These are phyloP conservation scores for Colletotrichum lupini DNA, from an alignment of 2,329 filamentous ascomycete genomes.

Conservation along the genomic window DNA sequence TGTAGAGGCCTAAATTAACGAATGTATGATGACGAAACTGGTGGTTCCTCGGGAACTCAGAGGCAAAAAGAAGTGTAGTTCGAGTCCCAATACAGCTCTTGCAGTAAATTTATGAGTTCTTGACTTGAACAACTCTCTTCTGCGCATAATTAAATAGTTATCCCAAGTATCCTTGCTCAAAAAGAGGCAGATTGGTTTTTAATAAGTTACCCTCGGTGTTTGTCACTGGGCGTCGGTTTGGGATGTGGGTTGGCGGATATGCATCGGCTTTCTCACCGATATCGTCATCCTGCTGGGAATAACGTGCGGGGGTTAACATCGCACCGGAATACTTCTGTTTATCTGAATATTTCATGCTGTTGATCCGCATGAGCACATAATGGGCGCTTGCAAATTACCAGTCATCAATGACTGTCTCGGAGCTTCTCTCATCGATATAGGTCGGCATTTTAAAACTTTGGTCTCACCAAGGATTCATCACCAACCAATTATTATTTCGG, in stretches of 20 bases:
- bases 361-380: neutral
- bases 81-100: neutral
- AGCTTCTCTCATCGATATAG: neutral
- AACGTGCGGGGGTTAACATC: neutral
- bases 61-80: no score
- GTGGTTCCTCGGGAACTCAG: no score
- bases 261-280: slow-evolving; percentile 26
- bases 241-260: neutral
- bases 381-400: neutral
- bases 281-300: neutral
- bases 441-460: no score
- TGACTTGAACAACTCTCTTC: neutral
- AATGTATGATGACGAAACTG: no score
- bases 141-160: no score
- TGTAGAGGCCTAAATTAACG: neutral
- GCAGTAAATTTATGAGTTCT: neutral
- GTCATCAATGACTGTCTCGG: neutral
- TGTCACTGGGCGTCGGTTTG: no score
- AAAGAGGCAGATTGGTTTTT: neutral
- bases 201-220: neutral
- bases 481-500: no score
- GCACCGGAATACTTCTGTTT: neutral
- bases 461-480: no score
- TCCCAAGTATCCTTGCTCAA: no score
- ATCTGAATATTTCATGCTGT: neutral